Conservation (phyloP, 768 basidiomycete genomes). For the Auricularia sp. region DNA sequence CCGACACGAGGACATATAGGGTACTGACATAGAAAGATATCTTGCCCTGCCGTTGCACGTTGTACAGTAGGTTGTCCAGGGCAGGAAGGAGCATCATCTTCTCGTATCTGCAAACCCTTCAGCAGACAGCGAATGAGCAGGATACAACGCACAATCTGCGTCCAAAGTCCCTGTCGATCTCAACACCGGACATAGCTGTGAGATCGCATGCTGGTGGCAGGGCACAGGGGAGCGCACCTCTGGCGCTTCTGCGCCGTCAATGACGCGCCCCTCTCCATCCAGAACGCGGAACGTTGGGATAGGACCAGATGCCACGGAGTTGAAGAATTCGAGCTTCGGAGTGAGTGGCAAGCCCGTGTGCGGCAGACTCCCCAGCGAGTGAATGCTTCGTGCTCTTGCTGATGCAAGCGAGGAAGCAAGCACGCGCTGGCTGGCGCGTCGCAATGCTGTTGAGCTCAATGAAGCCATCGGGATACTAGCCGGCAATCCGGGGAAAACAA, state of each 20-base stretch:
- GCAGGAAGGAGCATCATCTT: constrained; percentile 73
- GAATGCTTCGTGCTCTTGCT: neutral
- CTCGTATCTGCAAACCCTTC: constrained; percentile 43
- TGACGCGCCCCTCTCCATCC: constrained; percentile 64
- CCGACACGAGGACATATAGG: neutral
- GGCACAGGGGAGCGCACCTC: constrained; percentile 38
- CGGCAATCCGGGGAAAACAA: too few species aligned
- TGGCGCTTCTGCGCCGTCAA: constrained; percentile 67
- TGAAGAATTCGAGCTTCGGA: constrained; percentile 67
- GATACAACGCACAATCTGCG: constrained; percentile 41
- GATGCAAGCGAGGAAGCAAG: neutral
- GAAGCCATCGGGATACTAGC: neutral
- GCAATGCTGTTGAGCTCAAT: neutral
- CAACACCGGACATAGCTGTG: neutral
- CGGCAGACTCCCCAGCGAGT: constrained; percentile 27
- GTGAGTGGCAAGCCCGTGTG: constrained; percentile 52
- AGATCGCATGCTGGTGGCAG: neutral
- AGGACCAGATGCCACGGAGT: constrained; percentile 55
- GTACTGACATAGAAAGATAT: constrained; percentile 76
- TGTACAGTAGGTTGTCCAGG: constrained; percentile 81
- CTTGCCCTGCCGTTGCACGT: constrained; percentile 88
- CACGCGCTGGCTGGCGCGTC: neutral
- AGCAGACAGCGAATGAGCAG: neutral
- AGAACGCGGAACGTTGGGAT: constrained; percentile 85
- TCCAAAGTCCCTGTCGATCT: constrained; percentile 65